These are phyloP conservation scores for Mycosphaerella sp. DNA, from an alignment of 2,329 filamentous ascomycete genomes.

Conservation along the genomic window DNA sequence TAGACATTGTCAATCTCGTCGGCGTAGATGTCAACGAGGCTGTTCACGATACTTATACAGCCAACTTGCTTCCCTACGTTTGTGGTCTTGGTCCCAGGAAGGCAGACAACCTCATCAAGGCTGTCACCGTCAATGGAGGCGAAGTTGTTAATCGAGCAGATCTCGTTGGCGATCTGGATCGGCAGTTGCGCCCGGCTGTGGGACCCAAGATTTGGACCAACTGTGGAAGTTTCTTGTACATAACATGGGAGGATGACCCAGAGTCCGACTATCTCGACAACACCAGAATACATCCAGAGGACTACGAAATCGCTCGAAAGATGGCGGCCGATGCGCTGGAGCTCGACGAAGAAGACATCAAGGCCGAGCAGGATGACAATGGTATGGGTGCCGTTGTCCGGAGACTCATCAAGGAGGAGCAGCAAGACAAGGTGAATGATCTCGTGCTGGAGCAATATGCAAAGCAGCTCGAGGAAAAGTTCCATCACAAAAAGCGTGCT, in stretches of 20 bases:
- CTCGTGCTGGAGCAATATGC: slow-evolving; percentile 95
- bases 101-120: slow-evolving; percentile 75
- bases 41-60: slow-evolving; percentile 70
- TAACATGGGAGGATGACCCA: slow-evolving; percentile 60
- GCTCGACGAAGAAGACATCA: slow-evolving; percentile 95
- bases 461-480: slow-evolving; percentile 86
- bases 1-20: slow-evolving; percentile 96
- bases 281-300: slow-evolving; percentile 94
- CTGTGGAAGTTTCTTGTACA: slow-evolving; percentile 89
- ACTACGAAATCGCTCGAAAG: slow-evolving; percentile 95
- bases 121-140: slow-evolving; percentile 86
- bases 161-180: slow-evolving; percentile 77
- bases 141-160: slow-evolving; percentile 78
- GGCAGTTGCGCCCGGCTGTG: slow-evolving; percentile 57
- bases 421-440: slow-evolving; percentile 92
- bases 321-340: slow-evolving; percentile 97
- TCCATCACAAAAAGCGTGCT: slow-evolving; percentile 89
- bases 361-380: slow-evolving; percentile 85
- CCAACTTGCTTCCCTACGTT: slow-evolving; percentile 83
- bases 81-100: slow-evolving; percentile 90
- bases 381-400: slow-evolving; percentile 86
- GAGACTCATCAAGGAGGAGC: slow-evolving; percentile 89
- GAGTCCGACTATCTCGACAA: slow-evolving; percentile 86
- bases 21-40: slow-evolving; percentile 95
- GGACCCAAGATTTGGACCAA: slow-evolving; percentile 92